Percentiles rank a stretch among this genome's conserved stretches.
phyloP scores from a whole-genome alignment of 495 filamentous ascomycete species.

The Glarea lozoyensis region DNA sequence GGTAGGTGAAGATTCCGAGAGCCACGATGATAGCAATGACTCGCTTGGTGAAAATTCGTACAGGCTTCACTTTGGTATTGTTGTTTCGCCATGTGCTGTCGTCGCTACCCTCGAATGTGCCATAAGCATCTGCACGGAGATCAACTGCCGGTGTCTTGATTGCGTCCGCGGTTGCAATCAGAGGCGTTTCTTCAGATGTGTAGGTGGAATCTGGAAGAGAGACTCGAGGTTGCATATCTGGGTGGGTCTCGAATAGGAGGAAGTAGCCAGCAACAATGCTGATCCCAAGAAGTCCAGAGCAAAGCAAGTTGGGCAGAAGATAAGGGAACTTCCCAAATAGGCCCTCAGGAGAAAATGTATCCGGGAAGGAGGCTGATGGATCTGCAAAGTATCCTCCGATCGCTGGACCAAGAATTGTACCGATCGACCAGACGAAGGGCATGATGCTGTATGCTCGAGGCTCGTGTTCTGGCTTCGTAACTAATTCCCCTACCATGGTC shows the following conservation, averaged over 20 bases:
- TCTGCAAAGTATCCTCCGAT: slow-evolving; percentile 56
- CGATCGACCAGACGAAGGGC: slow-evolving; percentile 62
- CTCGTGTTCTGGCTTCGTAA: slow-evolving; percentile 85
- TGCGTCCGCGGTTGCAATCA: slow-evolving; percentile 20
- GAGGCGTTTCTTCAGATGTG: slow-evolving; percentile 18
- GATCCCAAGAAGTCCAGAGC: slow-evolving; percentile 63
- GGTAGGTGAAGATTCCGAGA: slow-evolving; percentile 87
- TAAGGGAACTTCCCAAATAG: slow-evolving; percentile 84
- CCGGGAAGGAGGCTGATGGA: slow-evolving; percentile 47
- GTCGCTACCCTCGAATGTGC: slow-evolving; percentile 19
- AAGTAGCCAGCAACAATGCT: slow-evolving; percentile 72
- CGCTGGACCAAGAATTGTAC: slow-evolving; percentile 48
- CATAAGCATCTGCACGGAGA: slow-evolving; percentile 50
- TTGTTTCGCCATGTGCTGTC: slow-evolving; percentile 8
- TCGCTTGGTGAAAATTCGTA: slow-evolving; percentile 64
- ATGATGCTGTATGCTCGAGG: slow-evolving; percentile 85
- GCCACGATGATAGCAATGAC: slow-evolving; percentile 75
- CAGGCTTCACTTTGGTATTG: slow-evolving; percentile 15
- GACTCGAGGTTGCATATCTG: slow-evolving; percentile 35
- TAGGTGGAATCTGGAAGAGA: slow-evolving; percentile 14
- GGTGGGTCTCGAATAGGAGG: slow-evolving; percentile 93
- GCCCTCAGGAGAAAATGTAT: slow-evolving; percentile 58
- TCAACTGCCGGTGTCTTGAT: slow-evolving; percentile 64
- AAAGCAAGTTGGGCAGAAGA: slow-evolving; percentile 87
- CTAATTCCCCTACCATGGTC: slow-evolving; percentile 87